Evolutionary conservation across 2,329 filamentous ascomycete species (phyloP).

Genomic region (Trichophyton schoenleinii): DNA sequence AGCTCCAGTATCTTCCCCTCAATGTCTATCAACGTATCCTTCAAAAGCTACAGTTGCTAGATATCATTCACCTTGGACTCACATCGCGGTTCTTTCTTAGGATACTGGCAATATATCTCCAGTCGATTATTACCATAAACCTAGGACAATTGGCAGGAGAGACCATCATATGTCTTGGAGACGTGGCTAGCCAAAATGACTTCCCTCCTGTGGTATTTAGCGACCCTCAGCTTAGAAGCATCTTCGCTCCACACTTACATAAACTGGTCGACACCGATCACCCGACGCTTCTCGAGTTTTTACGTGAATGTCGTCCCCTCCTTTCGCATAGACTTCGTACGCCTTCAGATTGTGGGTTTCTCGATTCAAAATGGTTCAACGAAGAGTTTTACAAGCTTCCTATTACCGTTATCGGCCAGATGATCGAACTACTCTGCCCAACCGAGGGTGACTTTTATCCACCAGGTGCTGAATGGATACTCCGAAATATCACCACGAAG

Average conservation of each 20-base stretch:
- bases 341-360: not conserved
- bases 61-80: constrained; percentile 1
- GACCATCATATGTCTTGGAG: constrained; percentile 3
- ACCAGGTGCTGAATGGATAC: not conserved
- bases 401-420: not conserved
- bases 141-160: constrained; percentile 1
- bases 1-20: not conserved
- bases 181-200: not conserved
- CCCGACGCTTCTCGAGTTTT: not conserved
- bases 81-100: constrained; percentile 1
- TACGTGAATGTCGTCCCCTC: not conserved
- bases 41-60: not conserved
- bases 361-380: not conserved
- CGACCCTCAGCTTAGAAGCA: not conserved
- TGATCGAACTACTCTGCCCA: constrained; percentile 3
- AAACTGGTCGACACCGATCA: not conserved
- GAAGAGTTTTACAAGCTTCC: constrained; percentile 2
- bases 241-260: not conserved
- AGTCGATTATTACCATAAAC: not conserved
- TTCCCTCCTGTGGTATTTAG: not conserved
- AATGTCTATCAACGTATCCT: not conserved
- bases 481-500: not conserved
- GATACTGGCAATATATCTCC: not conserved
- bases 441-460: not conserved
- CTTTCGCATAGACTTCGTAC: not conserved